A percentile compares a stretch with the other conserved stretches of the same genome.
Conservation (phyloP, 257 asterid species). For the Rhazya stricta region DNA sequence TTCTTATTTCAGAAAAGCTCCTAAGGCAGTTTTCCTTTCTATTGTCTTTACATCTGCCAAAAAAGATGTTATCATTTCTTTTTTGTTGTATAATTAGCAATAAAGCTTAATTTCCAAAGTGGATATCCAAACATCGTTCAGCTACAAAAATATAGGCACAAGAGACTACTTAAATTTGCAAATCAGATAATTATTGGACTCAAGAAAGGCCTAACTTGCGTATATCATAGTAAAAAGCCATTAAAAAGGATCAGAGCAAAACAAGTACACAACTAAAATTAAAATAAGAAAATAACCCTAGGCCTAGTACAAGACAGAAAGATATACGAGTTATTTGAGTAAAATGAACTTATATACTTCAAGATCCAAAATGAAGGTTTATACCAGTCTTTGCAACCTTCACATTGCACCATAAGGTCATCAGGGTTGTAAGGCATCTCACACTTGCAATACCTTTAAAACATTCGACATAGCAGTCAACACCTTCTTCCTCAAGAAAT, state of each 20-base stretch:
- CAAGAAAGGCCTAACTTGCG: neutral
- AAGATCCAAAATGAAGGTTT: conserved; percentile 6
- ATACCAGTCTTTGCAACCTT: conserved; percentile 64
- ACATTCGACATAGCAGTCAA: neutral
- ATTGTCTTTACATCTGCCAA: neutral
- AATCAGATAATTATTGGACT: neutral
- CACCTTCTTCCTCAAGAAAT: neutral
- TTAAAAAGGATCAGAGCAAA: neutral
- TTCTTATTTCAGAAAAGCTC: neutral
- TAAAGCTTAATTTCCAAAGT: neutral
- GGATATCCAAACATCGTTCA: neutral
- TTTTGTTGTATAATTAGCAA: neutral
- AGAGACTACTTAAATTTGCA: neutral
- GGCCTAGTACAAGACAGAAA: neutral
- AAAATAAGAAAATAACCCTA: neutral
- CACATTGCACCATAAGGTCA: conserved; percentile 91
- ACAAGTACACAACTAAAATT: neutral
- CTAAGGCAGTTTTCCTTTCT: neutral
- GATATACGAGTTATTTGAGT: neutral
- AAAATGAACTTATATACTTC: neutral
- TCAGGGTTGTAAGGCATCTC: conserved; percentile 91
- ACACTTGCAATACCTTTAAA: conserved; percentile 72
- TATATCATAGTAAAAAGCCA: neutral
- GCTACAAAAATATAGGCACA: conserved; percentile 2
- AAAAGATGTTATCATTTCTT: neutral